Evolutionary conservation across 495 filamentous ascomycete genomes (phyloP).

Genomic region (Paragyromitra xinjiangensis): DNA sequence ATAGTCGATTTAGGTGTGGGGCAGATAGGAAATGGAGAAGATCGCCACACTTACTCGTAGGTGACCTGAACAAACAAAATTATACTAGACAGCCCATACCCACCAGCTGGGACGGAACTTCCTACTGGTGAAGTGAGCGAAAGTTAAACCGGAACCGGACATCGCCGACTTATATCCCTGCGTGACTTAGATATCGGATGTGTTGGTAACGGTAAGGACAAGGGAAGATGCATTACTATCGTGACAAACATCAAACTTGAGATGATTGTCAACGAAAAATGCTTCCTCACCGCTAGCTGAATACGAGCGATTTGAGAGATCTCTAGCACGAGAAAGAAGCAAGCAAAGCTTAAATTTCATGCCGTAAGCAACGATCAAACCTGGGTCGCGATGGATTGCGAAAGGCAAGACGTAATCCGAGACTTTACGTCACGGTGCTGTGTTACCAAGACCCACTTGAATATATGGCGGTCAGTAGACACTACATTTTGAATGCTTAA

Average conservation of each 20-base stretch:
- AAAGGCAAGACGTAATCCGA: slow-evolving; percentile 35
- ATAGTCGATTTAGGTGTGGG: slow-evolving; percentile 1
- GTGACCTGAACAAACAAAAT: neutral
- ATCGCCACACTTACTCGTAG: neutral
- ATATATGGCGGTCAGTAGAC: slow-evolving; percentile 9
- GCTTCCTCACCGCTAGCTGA: neutral
- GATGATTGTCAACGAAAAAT: slow-evolving; percentile 7
- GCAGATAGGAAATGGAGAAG: neutral
- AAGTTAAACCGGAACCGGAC: slow-evolving; percentile 8
- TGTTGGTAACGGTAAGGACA: neutral
- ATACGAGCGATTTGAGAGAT: neutral
- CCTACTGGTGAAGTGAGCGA: neutral
- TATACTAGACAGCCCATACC: neutral
- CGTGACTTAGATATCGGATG: neutral
- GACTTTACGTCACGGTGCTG: slow-evolving; percentile 22
- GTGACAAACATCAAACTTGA: slow-evolving; percentile 5
- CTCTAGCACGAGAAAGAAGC: slow-evolving; percentile 15
- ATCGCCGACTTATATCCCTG: slow-evolving; percentile 28
- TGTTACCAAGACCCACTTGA: slow-evolving; percentile 23
- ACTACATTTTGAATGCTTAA: slow-evolving; percentile 3
- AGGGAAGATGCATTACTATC: neutral
- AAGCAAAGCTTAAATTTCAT: slow-evolving; percentile 31
- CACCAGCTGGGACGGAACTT: neutral
- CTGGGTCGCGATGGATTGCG: slow-evolving; percentile 24
- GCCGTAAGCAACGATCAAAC: slow-evolving; percentile 16